Conservation (phyloP, 345 rosid genomes). For the Clarkia xantiana region DNA sequence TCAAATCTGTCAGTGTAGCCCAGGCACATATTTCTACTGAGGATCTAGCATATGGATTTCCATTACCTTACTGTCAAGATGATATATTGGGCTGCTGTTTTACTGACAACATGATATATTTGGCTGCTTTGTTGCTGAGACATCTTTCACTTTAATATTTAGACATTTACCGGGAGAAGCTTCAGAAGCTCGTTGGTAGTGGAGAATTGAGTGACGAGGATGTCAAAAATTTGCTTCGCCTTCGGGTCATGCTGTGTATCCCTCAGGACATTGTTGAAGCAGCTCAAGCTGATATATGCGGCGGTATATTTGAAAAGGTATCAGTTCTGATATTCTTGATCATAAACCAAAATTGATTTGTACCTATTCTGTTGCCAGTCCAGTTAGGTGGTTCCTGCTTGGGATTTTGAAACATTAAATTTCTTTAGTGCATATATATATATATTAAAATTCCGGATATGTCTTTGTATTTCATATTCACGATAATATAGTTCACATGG, state of each 20-base stretch:
- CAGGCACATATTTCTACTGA: too few relatives aligned
- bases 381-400: too few relatives aligned
- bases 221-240: slow-evolving; percentile 54
- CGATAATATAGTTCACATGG: background rate
- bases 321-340: background rate
- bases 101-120: too few relatives aligned
- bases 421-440: too few relatives aligned
- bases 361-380: too few relatives aligned
- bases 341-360: background rate
- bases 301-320: slow-evolving; percentile 92
- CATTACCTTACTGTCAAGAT: too few relatives aligned
- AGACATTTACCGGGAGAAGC: slow-evolving; percentile 95
- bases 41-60: background rate
- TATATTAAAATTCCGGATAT: too few relatives aligned
- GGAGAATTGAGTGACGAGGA: slow-evolving; percentile 81
- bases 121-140: slow-evolving; percentile 7
- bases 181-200: slow-evolving; percentile 71
- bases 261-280: slow-evolving; percentile 83
- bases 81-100: too few relatives aligned
- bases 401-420: too few relatives aligned
- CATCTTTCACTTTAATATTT: slow-evolving; percentile 7
- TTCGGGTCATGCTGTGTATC: slow-evolving; percentile 82
- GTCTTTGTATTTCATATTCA: too few relatives aligned
- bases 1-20: too few relatives aligned
- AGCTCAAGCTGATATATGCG: slow-evolving; percentile 85